A percentile compares a stretch with the other conserved stretches of the same genome.
These are phyloP conservation scores for Metschnikowia similis DNA, from an alignment of 805 yeast species.

Conservation along the genomic window DNA sequence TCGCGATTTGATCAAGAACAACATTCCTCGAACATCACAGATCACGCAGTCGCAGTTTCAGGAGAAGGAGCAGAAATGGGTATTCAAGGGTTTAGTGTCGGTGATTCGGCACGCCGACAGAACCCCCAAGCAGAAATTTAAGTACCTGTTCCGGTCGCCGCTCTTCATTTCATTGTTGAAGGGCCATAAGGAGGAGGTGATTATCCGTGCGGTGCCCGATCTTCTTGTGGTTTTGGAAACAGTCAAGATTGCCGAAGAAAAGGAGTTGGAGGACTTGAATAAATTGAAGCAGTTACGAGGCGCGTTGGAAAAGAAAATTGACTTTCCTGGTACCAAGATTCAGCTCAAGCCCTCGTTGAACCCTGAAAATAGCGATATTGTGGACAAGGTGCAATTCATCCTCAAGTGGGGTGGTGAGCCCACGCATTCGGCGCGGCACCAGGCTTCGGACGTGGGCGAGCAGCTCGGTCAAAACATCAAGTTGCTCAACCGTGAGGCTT, in stretches of 20 bases:
- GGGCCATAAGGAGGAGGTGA: constrained; percentile 95
- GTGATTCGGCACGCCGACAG: constrained; percentile 97
- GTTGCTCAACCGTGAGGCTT: constrained; percentile 75
- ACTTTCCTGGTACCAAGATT: constrained; percentile 93
- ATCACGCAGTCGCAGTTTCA: constrained; percentile 40
- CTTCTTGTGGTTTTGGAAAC: constrained; percentile 82
- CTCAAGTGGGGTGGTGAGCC: constrained; percentile 99
- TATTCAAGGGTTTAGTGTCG: constrained; percentile 85
- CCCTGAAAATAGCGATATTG: constrained; percentile 54
- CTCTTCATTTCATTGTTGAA: constrained; percentile 80
- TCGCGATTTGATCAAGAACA: constrained; percentile 36
- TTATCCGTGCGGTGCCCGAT: constrained; percentile 85
- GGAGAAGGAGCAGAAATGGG: constrained; percentile 87
- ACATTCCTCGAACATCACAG: constrained; percentile 32
- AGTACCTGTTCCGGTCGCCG: constrained; percentile 87
- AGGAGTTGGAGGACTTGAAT: constrained; percentile 71
- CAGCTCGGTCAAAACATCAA: constrained; percentile 90
- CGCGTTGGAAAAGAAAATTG: constrained; percentile 84
- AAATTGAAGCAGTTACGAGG: constrained; percentile 72
- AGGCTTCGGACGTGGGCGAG: constrained; percentile 93
- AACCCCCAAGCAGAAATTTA: constrained; percentile 97
- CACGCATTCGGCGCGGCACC: constrained; percentile 93
- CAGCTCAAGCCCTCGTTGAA: constrained; percentile 87
- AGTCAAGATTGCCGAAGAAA: constrained; percentile 73
- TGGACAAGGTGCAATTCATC: constrained; percentile 93